Base-by-base conservation (phyloP, 148 eudicot genomes). In the Mesembryanthemum crystallinum region DNA sequence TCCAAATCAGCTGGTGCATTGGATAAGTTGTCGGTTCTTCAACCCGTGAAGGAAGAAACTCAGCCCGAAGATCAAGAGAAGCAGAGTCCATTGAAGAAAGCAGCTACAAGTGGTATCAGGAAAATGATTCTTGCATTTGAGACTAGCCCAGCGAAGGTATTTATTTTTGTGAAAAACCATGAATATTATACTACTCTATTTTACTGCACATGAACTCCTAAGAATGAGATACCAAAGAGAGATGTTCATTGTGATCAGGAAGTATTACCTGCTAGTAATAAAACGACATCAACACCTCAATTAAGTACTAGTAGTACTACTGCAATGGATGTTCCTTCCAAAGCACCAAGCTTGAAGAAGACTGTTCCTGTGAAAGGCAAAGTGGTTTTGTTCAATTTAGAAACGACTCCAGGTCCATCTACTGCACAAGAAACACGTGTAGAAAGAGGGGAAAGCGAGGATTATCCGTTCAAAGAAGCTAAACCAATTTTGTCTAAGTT, bases 71-170 rank as follows among this genome's bases (percentile, higher is more conserved):
- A 81, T 49, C 63, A 52, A 14, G 82, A 81, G 81, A 72, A 81
- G 78, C 89, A 69, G 79, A 76, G 52, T 69, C 79, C 84, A 37
- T 66, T 76, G 72, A 79, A 81, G 61, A 93, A 69, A 85, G 76
- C 83, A 64, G 85, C 96, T 49, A 88, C 82, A 86, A 84, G 71
- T 77, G 90, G 39, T 35, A 35, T 94, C 81, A 88, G 84, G 86
- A 87, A 89, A 77, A 85, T 87, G 89, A 83, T 86, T 54, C 86
- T 78, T 81, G 95, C 90, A 75, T 88, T 91, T 78, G 95, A 91
- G 81, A 85, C 66, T 83, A 84, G 78, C 77, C 84, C 82, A 64
- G 71, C 79, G 74, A 83, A 94, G 98, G 94, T 94, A 89, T 81
- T 70, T 58, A 25, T 69, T 82, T 27, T 78, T 37, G 63, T n/a